Conservation (phyloP, 2,329 filamentous ascomycete genomes). For the Ciborinia camelliae region DNA sequence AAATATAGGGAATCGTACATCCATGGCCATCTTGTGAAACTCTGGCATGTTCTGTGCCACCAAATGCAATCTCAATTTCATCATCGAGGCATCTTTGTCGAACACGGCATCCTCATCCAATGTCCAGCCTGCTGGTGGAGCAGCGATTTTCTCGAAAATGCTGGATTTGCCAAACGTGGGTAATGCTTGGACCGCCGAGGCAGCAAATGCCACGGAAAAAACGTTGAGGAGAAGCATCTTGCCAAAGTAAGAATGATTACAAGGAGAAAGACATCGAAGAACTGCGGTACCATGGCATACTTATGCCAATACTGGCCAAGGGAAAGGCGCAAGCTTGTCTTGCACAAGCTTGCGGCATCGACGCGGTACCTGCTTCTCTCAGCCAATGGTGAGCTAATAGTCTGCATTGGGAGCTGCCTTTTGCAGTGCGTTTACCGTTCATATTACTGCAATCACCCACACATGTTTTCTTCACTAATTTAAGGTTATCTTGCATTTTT, state of each 20-base stretch:
- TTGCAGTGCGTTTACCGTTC: background rate
- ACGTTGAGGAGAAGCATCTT: constrained; percentile 19
- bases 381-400: constrained; percentile 1
- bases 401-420: constrained; percentile 12
- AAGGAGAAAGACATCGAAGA: background rate
- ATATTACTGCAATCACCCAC: background rate
- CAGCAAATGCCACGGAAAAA: constrained; percentile 16
- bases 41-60: constrained; percentile 34
- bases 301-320: constrained; percentile 18
- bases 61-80: constrained; percentile 34
- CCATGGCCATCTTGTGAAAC: constrained; percentile 35
- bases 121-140: constrained; percentile 32
- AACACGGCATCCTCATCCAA: constrained; percentile 25
- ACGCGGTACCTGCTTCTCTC: constrained; percentile 17
- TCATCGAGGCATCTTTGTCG: constrained; percentile 29
- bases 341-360: constrained; percentile 11
- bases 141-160: constrained; percentile 29
- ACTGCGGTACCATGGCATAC: constrained; percentile 8
- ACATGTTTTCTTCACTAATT: constrained; percentile 1
- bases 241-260: constrained; percentile 14
- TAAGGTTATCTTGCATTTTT: constrained; percentile 11
- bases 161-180: constrained; percentile 23
- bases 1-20: constrained; percentile 24
- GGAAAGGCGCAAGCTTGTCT: background rate
- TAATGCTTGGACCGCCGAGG: constrained; percentile 14